These are phyloP conservation scores for Verbascum thapsus DNA, from an alignment of 257 asterid species.

Conservation along the genomic window DNA sequence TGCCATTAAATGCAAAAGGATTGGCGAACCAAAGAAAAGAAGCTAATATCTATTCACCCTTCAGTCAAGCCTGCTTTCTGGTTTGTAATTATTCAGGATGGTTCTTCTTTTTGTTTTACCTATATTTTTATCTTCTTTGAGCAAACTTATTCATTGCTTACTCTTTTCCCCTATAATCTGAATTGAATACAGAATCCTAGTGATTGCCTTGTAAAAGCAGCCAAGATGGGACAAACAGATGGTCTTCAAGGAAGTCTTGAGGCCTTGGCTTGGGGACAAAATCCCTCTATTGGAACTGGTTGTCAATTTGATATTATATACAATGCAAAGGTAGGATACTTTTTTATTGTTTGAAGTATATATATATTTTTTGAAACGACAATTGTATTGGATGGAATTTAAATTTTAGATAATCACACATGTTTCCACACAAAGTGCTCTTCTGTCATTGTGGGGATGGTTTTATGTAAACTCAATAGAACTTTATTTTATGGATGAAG, in stretches of 20 bases:
- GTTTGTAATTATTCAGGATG: constrained; percentile 45
- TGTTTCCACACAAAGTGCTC: neutral
- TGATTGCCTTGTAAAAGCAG: constrained; percentile 66
- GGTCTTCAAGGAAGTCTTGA: constrained; percentile 77
- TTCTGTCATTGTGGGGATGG: neutral
- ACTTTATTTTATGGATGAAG: constrained; percentile 1
- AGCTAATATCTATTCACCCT: constrained; percentile 58
- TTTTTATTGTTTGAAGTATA: constrained; percentile 23
- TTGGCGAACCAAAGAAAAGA: constrained; percentile 77
- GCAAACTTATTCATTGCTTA: constrained; percentile 16
- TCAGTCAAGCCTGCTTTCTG: constrained; percentile 77
- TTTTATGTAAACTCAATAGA: neutral
- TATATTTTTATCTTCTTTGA: constrained; percentile 21
- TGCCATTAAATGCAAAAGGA: constrained; percentile 72
- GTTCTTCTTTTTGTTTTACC: constrained; percentile 14
- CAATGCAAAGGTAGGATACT: constrained; percentile 56
- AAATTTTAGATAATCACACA: neutral
- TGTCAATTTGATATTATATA: constrained; percentile 62
- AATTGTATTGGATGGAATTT: neutral
- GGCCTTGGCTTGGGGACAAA: constrained; percentile 86
- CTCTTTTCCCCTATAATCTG: constrained; percentile 28
- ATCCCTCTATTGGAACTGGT: constrained; percentile 83
- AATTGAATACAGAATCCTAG: constrained; percentile 67
- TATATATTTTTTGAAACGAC: neutral
- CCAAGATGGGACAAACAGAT: constrained; percentile 67